A percentile compares a stretch with the other conserved stretches of the same genome.
Conservation (phyloP, 1,139 yeast genomes). For the Tardiomyces depauwii region DNA sequence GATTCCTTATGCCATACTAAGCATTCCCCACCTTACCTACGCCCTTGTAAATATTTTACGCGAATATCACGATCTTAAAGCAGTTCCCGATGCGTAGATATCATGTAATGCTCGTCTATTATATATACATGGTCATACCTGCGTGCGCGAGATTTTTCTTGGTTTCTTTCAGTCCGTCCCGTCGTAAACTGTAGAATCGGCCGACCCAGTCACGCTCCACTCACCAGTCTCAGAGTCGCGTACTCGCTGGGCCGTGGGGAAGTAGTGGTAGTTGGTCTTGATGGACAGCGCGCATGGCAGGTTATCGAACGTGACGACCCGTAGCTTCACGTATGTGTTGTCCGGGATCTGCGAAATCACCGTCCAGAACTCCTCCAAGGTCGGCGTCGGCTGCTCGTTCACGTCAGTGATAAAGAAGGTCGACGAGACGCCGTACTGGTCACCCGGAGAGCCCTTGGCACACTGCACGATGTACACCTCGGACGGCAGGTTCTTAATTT, state of each 20-base stretch:
- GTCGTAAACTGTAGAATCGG: too few species aligned
- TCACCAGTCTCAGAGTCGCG: conserved; percentile 5
- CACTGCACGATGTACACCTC: conserved; percentile 68
- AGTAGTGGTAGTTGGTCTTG: conserved; percentile 84
- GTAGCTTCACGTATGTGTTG: conserved; percentile 66
- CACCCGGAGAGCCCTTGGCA: conserved; percentile 75
- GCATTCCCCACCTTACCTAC: too few species aligned
- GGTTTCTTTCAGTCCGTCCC: too few species aligned
- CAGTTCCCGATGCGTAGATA: too few species aligned
- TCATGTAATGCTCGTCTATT: too few species aligned
- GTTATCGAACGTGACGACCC: conserved; percentile 75
- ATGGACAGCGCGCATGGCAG: conserved; percentile 77
- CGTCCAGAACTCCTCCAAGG: conserved; percentile 50
- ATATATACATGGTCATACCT: conserved; percentile 3
- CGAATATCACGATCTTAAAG: too few species aligned
- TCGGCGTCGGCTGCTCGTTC: conserved; percentile 63
- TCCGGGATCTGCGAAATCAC: conserved; percentile 62
- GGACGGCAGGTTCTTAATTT: conserved; percentile 68
- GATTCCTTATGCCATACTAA: conserved; percentile 8
- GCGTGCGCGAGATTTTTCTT: too few species aligned
- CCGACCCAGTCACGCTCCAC: conserved; percentile 8
- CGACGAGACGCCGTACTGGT: conserved; percentile 68
- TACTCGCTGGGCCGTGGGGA: conserved; percentile 42
- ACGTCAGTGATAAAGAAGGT: conserved; percentile 85
- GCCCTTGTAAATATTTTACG: too few species aligned